Conservation (phyloP, 306 rosid species). For the Canavalia ensiformis region DNA sequence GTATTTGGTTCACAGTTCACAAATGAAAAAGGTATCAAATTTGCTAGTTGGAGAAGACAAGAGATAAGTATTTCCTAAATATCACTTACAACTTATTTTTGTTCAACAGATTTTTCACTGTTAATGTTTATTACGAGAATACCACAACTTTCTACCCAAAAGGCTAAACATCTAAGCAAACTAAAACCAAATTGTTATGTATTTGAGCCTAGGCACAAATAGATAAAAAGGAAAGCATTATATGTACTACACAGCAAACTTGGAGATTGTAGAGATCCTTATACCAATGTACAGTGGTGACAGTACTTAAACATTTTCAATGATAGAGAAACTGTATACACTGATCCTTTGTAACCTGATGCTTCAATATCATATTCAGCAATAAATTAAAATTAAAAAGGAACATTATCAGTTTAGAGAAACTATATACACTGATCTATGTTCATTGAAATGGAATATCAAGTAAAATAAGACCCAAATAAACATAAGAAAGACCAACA, state of each 20-base stretch:
- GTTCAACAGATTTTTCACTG: not conserved
- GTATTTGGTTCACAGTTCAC: not conserved
- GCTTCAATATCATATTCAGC: not conserved
- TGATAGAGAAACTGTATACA: no score
- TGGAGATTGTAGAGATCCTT: not conserved
- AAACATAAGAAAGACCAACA: conserved; percentile 20
- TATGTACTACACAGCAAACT: not conserved
- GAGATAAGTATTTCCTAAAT: not conserved
- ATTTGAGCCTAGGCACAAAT: not conserved
- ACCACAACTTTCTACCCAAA: not conserved
- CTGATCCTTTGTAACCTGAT: not conserved
- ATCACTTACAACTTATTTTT: not conserved
- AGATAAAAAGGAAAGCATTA: not conserved
- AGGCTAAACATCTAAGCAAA: conserved; percentile 3
- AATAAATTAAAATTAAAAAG: not conserved
- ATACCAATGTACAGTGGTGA: not conserved
- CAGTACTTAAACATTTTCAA: not conserved
- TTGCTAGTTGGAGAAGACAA: conserved; percentile 2
- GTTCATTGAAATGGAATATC: not conserved
- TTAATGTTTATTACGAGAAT: not conserved
- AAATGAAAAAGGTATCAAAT: not conserved
- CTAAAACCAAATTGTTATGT: not conserved
- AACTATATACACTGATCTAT: not conserved
- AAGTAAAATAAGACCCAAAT: not conserved
- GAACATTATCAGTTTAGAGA: not conserved